Conservation (phyloP, 2,329 filamentous ascomycete genomes). For the Periglandula ipomoeae region DNA sequence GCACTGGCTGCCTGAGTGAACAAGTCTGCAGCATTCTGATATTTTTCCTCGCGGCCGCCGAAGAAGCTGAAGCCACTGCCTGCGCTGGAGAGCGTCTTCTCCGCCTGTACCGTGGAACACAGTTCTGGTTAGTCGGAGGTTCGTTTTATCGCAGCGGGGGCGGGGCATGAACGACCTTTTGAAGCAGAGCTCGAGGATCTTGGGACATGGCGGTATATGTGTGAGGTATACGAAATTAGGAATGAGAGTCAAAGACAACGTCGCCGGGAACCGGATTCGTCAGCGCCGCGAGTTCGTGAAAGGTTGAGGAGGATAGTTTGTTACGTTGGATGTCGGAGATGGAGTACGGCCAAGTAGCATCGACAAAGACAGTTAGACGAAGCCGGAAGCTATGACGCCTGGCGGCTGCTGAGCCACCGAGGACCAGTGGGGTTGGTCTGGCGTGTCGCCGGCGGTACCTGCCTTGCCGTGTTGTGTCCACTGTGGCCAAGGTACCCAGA, state of each 20-base stretch:
- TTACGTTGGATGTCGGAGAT: neutral
- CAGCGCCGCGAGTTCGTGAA: neutral
- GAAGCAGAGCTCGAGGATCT: constrained; percentile 68
- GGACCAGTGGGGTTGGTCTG: neutral
- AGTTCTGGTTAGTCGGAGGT: constrained; percentile 6
- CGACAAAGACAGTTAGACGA: neutral
- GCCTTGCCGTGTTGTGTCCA: no score
- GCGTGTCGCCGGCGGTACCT: neutral
- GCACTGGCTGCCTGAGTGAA: constrained; percentile 86
- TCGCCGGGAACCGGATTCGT: neutral
- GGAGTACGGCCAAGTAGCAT: neutral
- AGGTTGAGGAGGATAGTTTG: neutral
- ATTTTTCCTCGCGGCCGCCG: constrained; percentile 78
- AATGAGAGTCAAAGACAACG: neutral
- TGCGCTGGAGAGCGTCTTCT: constrained; percentile 69
- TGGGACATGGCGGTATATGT: constrained; percentile 48
- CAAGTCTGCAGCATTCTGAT: constrained; percentile 78
- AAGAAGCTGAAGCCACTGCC: constrained; percentile 82
- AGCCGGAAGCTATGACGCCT: constrained; percentile 4
- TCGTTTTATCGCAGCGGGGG: constrained; percentile 9
- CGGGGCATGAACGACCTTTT: constrained; percentile 50
- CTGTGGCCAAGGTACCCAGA: no score
- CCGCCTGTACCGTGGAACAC: constrained; percentile 52
- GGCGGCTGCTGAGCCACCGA: neutral
- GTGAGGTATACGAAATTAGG: constrained; percentile 2